Conservation (phyloP, 2,329 filamentous ascomycete species). For the Trichoderma semiorbis region DNA sequence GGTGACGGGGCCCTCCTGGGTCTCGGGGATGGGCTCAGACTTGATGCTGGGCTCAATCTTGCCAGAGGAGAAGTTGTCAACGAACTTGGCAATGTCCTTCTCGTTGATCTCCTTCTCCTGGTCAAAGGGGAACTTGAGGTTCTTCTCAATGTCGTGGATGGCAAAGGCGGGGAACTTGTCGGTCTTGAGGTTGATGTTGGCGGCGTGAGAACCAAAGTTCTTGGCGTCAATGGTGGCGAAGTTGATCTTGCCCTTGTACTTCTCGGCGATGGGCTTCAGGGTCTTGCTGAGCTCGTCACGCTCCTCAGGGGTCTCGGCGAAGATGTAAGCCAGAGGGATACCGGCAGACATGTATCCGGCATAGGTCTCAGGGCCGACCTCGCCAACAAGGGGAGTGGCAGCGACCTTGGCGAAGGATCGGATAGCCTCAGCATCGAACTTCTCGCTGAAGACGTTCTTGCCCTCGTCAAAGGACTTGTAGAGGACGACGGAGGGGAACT, state of each 20-base stretch:
- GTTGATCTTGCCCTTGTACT: constrained; percentile 92
- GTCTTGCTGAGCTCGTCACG: constrained; percentile 71
- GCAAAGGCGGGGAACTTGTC: constrained; percentile 96
- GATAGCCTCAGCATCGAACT: constrained; percentile 78
- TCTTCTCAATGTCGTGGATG: constrained; percentile 93
- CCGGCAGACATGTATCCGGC: constrained; percentile 89
- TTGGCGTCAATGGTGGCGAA: constrained; percentile 97
- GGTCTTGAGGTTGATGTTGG: constrained; percentile 94
- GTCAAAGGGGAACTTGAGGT: constrained; percentile 95
- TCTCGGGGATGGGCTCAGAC: constrained; percentile 94
- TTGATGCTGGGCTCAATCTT: constrained; percentile 96
- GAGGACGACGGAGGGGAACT: constrained; percentile 80
- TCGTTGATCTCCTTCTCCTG: constrained; percentile 74
- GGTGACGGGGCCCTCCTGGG: constrained; percentile 82
- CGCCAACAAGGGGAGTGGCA: constrained; percentile 86
- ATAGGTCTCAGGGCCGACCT: constrained; percentile 97
- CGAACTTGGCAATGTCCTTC: constrained; percentile 71
- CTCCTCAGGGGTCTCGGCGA: constrained; percentile 88
- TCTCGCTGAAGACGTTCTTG: constrained; percentile 75
- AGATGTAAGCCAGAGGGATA: constrained; percentile 94
- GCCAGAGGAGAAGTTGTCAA: constrained; percentile 78
- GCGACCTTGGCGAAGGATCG: constrained; percentile 78
- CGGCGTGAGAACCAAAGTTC: constrained; percentile 88
- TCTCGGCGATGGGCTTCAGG: constrained; percentile 83
- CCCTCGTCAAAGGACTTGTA: constrained; percentile 97